These are phyloP conservation scores for Thielaviopsis populi DNA, from an alignment of 2,329 filamentous ascomycete species.

Conservation along the genomic window DNA sequence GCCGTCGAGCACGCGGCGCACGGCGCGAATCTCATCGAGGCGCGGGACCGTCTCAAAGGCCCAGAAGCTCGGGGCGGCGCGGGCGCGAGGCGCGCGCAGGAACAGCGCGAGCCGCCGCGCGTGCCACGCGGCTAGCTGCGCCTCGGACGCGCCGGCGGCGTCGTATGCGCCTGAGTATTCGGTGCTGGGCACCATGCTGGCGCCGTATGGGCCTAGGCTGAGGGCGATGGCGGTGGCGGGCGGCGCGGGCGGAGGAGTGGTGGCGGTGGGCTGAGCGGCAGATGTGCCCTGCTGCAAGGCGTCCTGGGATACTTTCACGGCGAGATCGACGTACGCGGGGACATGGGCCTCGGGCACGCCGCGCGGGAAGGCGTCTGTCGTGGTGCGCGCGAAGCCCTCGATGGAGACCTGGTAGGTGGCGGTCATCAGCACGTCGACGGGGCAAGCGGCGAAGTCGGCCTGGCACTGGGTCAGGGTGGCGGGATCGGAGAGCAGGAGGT, in stretches of 20 bases:
- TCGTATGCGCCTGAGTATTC: slow-evolving; percentile 52
- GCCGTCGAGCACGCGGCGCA: slow-evolving; percentile 31
- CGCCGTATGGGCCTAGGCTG: slow-evolving; percentile 51
- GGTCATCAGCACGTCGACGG: slow-evolving; percentile 48
- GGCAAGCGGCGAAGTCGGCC: slow-evolving; percentile 37
- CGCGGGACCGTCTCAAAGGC: slow-evolving; percentile 53
- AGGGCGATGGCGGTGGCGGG: slow-evolving; percentile 34
- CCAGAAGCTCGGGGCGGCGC: slow-evolving; percentile 40
- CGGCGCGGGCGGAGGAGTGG: neutral
- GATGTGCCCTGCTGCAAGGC: slow-evolving; percentile 20
- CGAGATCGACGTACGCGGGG: slow-evolving; percentile 25
- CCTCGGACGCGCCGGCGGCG: slow-evolving; percentile 28
- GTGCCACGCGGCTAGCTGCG: slow-evolving; percentile 41
- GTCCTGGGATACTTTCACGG: slow-evolving; percentile 29
- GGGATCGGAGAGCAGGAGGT: slow-evolving; percentile 43
- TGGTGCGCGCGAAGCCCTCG: slow-evolving; percentile 40
- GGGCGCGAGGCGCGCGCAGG: slow-evolving; percentile 34
- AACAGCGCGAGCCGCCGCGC: slow-evolving; percentile 38
- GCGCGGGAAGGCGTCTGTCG: slow-evolving; percentile 26
- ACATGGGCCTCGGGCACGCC: slow-evolving; percentile 25
- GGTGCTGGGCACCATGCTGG: slow-evolving; percentile 48
- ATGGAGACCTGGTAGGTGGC: slow-evolving; percentile 52
- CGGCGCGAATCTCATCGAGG: slow-evolving; percentile 45
- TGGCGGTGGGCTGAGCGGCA: neutral
- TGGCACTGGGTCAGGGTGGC: slow-evolving; percentile 40